phyloP scores from a whole-genome alignment of 306 rosid genomes.

The Lotus japonicus region DNA sequence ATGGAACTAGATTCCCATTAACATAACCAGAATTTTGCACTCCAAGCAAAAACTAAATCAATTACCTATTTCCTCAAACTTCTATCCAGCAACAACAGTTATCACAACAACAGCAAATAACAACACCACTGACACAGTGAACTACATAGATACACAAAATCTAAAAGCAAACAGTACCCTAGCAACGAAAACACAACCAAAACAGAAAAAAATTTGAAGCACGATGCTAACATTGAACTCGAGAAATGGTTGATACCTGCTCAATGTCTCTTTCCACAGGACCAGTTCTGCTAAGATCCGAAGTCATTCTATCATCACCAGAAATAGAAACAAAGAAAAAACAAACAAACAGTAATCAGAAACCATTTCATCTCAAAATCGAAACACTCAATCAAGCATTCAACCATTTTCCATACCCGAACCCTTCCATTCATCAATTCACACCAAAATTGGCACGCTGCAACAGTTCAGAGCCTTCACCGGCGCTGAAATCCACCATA shows the following conservation, averaged over 20 bases:
- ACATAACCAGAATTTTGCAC: not conserved
- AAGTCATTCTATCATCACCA: constrained; percentile 68
- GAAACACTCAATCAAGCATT: constrained; percentile 36
- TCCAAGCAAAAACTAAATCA: constrained; percentile 10
- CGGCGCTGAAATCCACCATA: constrained; percentile 52
- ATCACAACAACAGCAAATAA: constrained; percentile 8
- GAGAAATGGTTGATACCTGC: constrained; percentile 56
- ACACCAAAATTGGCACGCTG: constrained; percentile 20
- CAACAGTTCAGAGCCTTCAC: constrained; percentile 35
- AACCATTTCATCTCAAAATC: constrained; percentile 42
- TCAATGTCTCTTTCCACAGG: constrained; percentile 86
- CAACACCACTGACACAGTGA: constrained; percentile 3
- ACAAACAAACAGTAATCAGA: constrained; percentile 22
- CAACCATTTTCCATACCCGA: constrained; percentile 52
- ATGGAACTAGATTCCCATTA: constrained; percentile 1
- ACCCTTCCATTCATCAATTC: constrained; percentile 66
- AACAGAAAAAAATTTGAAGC: not conserved
- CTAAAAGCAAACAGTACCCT: constrained; percentile 16
- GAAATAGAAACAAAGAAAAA: constrained; percentile 5
- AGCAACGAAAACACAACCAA: constrained; percentile 13
- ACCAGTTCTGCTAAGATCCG: constrained; percentile 90
- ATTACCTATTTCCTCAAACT: not conserved
- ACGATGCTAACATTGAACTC: not conserved
- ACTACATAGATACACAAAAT: constrained; percentile 3
- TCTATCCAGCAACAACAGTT: not conserved